Base-by-base conservation (phyloP, 495 filamentous ascomycete species). In the Talaromyces thailandensis region DNA sequence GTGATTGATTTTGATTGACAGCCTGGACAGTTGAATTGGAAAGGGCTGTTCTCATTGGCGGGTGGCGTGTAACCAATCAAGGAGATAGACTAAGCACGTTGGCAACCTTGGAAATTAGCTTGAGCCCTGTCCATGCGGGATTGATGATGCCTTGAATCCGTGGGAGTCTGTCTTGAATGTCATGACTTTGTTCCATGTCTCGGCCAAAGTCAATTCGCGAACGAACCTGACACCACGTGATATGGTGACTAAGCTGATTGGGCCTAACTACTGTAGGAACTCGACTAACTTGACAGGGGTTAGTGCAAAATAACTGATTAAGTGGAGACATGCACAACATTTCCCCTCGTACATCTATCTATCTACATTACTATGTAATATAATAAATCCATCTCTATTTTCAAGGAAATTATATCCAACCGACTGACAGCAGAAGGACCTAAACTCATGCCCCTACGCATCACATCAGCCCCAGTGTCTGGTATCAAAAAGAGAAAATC, bases 391-490 rank as follows among this genome's bases (percentile, higher is more conserved):
- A 35, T 35, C 31, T 40, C 35, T 14, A 40, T 40, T 40, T 16
- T 35, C 31, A 40, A 40, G 35, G 35, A 40, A 40, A 40, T 35
- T 16, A 40, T 40, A 58, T 35, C 31, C 26, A 40, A 32, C 43
- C 7, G n/a, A 48, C 9, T 5, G n/a, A 28, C 23, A 55, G 11
- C 23, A 9, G 6, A 51, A 51, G 12, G 4, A 25, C 21, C 1
- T 40, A 50, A 66, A 61, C 72, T 64, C 66, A 80, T 80, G 77
- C 71, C 77, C 64, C 65, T 80, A 62, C 73, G 77, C 66, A 68
- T 80, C 25, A 80, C 77, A 0, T 79, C 77, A 50, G 76, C 77
- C 50, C 73, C 77, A 45, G 71, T 78, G 8, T 69, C 77, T 61
- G 77, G 77, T 52, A 67, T 80, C 63, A 72, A 77, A 50, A 80